Evolutionary conservation across 2,329 filamentous ascomycete genomes (phyloP).

Genomic region (Cladosporium cucumerinum): DNA sequence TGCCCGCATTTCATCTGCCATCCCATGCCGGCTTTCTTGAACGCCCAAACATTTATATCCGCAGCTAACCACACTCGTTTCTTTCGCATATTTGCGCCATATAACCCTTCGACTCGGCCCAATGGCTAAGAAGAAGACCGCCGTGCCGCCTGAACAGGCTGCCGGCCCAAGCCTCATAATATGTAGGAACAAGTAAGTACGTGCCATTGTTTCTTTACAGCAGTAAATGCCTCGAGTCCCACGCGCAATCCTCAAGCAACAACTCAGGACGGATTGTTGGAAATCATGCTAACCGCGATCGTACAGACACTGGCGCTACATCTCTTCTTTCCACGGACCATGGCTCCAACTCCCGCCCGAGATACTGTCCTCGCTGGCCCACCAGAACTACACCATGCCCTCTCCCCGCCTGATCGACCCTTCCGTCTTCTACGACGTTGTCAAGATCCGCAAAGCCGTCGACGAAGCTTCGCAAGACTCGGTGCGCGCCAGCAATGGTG

Average conservation of each 20-base stretch:
- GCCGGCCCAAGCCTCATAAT: constrained; percentile 55
- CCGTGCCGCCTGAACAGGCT: constrained; percentile 9
- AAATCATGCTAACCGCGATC: constrained; percentile 7
- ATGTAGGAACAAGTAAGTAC: constrained; percentile 66
- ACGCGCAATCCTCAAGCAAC: neutral
- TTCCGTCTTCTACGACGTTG: constrained; percentile 75
- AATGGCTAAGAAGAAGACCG: constrained; percentile 8
- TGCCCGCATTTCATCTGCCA: neutral
- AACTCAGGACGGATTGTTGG: too few species aligned
- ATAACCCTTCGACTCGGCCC: neutral
- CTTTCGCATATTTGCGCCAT: neutral
- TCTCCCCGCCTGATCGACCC: constrained; percentile 75
- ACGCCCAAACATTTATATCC: neutral
- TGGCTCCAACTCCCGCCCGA: constrained; percentile 79
- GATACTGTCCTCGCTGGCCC: constrained; percentile 72
- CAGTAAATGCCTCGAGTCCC: neutral
- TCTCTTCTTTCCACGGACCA: constrained; percentile 77
- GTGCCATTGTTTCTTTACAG: constrained; percentile 20
- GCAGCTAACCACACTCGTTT: neutral
- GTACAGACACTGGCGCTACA: constrained; percentile 76
- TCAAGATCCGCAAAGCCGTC: constrained; percentile 76
- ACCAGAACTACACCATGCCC: constrained; percentile 74
- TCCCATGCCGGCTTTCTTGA: neutral
- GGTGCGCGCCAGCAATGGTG: constrained; percentile 71
- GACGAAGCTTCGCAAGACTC: constrained; percentile 77